Evolutionary conservation across 2,329 filamentous ascomycete genomes (phyloP).

Genomic region (Trichoderma gracile): DNA sequence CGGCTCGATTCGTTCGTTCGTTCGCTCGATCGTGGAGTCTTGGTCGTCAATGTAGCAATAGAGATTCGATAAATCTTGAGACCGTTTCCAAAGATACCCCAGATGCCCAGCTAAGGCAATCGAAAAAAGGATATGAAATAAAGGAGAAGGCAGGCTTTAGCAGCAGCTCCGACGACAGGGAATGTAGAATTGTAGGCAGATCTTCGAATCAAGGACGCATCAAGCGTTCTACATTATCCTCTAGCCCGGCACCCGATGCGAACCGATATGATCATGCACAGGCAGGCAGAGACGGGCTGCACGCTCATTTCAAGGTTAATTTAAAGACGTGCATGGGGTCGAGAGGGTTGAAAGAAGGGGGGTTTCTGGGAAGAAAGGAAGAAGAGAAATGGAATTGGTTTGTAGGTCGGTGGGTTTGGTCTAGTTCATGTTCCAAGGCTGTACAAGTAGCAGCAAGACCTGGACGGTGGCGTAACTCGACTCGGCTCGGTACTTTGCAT

Average conservation of each 20-base stretch:
- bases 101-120: too few species aligned
- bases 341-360: not conserved
- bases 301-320: constrained; percentile 19
- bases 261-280: constrained; percentile 9
- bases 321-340: constrained; percentile 10
- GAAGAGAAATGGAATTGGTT: not conserved
- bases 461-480: too few species aligned
- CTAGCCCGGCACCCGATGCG: constrained; percentile 2
- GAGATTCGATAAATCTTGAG: not conserved
- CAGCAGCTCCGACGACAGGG: not conserved
- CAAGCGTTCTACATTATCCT: constrained; percentile 9
- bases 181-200: not conserved
- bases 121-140: not conserved
- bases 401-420: not conserved
- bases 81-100: not conserved
- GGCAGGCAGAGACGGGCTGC: not conserved
- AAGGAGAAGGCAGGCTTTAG: not conserved
- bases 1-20: not conserved
- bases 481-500: too few species aligned
- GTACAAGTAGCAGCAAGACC: too few species aligned
- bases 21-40: not conserved
- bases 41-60: not conserved
- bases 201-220: not conserved
- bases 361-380: too few species aligned
- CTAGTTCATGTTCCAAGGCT: not conserved